A percentile compares a stretch with the other conserved stretches of the same genome.
These are phyloP conservation scores for Ogataea pignaliae DNA, from an alignment of 805 yeast species.

Conservation along the genomic window DNA sequence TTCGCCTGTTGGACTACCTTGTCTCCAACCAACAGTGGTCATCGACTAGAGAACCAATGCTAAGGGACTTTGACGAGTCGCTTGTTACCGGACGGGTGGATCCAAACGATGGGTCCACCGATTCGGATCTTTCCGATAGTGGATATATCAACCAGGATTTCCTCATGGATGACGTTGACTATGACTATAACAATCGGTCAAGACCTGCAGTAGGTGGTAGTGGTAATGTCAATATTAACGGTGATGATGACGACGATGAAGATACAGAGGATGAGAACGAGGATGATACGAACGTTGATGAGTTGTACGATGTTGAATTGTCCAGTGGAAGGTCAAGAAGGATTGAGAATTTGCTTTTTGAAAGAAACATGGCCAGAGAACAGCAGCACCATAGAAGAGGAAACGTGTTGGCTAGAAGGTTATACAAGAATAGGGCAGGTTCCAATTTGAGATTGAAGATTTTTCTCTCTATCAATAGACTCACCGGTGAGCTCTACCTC, in stretches of 20 bases:
- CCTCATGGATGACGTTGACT: constrained; percentile 11
- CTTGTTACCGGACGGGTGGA: not conserved
- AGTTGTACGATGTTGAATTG: constrained; percentile 21
- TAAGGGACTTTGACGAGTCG: constrained; percentile 12
- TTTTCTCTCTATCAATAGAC: constrained; percentile 27
- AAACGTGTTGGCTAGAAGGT: constrained; percentile 20
- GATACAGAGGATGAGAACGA: constrained; percentile 20
- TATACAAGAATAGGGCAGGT: constrained; percentile 23
- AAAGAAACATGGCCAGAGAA: constrained; percentile 21
- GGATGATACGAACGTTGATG: constrained; percentile 17
- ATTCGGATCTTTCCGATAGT: constrained; percentile 3
- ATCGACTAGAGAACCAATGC: not conserved
- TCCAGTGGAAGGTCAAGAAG: constrained; percentile 30
- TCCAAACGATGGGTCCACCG: constrained; percentile 3
- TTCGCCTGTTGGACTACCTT: constrained; percentile 16
- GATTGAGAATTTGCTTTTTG: constrained; percentile 26
- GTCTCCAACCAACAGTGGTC: constrained; percentile 20
- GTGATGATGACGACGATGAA: constrained; percentile 11
- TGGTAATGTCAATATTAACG: constrained; percentile 7
- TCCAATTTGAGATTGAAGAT: constrained; percentile 21
- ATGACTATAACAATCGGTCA: not conserved
- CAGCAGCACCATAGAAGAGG: constrained; percentile 24
- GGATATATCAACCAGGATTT: constrained; percentile 14
- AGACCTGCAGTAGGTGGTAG: constrained; percentile 7
- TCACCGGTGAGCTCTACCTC: constrained; percentile 30